Conservation (phyloP, 352 stramenopile species). For the Pythium phragmitis region DNA sequence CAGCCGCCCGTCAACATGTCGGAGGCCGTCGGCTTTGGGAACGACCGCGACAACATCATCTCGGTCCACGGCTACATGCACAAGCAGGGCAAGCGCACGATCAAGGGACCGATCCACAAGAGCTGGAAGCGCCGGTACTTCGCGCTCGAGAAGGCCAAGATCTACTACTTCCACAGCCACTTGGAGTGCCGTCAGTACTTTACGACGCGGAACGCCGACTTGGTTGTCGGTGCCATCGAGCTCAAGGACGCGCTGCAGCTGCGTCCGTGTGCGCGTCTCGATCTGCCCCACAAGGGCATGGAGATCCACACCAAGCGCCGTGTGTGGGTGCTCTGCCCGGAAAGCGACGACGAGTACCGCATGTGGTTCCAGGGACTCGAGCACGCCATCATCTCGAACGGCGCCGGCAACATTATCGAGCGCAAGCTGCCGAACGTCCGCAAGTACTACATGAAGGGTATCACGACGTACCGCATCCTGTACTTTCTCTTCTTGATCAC, state of each 20-base stretch:
- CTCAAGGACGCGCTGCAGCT: constrained; percentile 86
- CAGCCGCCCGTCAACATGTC: constrained; percentile 73
- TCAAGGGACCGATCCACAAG: constrained; percentile 89
- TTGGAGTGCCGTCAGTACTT: constrained; percentile 88
- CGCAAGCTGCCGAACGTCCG: constrained; percentile 85
- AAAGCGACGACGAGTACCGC: constrained; percentile 84
- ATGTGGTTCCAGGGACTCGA: constrained; percentile 87
- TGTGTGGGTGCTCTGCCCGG: constrained; percentile 84
- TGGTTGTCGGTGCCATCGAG: constrained; percentile 80
- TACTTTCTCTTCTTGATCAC: constrained; percentile 84
- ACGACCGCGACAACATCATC: constrained; percentile 79
- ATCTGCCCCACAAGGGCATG: constrained; percentile 85
- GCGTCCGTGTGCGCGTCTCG: constrained; percentile 73
- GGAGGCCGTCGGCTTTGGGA: constrained; percentile 49
- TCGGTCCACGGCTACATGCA: constrained; percentile 89
- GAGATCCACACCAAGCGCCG: constrained; percentile 86
- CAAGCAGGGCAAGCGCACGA: constrained; percentile 87
- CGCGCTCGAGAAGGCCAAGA: constrained; percentile 84
- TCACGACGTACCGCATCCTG: constrained; percentile 71
- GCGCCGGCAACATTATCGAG: constrained; percentile 85
- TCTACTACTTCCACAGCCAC: constrained; percentile 89
- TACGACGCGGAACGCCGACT: constrained; percentile 77
- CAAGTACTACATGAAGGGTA: constrained; percentile 91
- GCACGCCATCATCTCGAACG: constrained; percentile 72
- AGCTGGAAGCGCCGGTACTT: constrained; percentile 88